These are phyloP conservation scores for Pleurotus tuber-regium DNA, from an alignment of 768 basidiomycete genomes.

Conservation along the genomic window DNA sequence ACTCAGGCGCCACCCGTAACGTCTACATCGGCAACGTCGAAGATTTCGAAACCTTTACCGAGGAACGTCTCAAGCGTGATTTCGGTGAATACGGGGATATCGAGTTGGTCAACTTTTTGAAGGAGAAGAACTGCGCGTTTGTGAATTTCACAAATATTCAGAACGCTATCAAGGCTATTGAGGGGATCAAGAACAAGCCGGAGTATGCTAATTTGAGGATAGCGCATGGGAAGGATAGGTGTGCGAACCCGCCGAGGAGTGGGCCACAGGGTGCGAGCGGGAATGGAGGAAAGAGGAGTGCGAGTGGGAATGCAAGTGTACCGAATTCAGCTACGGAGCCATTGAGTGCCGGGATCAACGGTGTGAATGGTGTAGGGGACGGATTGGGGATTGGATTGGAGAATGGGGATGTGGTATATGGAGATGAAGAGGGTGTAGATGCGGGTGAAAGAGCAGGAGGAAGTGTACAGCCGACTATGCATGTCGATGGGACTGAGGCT, in stretches of 20 bases:
- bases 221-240: conserved; percentile 93
- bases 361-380: conserved; percentile 12
- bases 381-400: conserved; percentile 10
- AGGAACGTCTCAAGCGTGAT: conserved; percentile 88
- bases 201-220: conserved; percentile 90
- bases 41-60: conserved; percentile 90
- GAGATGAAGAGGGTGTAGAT: conserved; percentile 32
- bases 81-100: conserved; percentile 97
- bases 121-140: conserved; percentile 96
- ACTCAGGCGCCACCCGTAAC: conserved; percentile 91
- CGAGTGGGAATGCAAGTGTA: conserved; percentile 30
- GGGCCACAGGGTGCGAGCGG: conserved; percentile 67
- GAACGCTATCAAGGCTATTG: conserved; percentile 98
- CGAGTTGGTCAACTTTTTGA: conserved; percentile 93
- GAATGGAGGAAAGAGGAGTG: conserved; percentile 45
- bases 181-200: conserved; percentile 86
- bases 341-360: conserved; percentile 14
- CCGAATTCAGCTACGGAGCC: conserved; percentile 19
- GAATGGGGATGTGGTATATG: conserved; percentile 22
- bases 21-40: conserved; percentile 96
- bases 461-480: conserved; percentile 40
- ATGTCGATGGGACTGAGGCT: conserved; percentile 36
- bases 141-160: conserved; percentile 95
- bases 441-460: conserved; percentile 30
- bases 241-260: conserved; percentile 82